Conservation (phyloP, 208 protist species). For the Trichomonas gallinae region DNA sequence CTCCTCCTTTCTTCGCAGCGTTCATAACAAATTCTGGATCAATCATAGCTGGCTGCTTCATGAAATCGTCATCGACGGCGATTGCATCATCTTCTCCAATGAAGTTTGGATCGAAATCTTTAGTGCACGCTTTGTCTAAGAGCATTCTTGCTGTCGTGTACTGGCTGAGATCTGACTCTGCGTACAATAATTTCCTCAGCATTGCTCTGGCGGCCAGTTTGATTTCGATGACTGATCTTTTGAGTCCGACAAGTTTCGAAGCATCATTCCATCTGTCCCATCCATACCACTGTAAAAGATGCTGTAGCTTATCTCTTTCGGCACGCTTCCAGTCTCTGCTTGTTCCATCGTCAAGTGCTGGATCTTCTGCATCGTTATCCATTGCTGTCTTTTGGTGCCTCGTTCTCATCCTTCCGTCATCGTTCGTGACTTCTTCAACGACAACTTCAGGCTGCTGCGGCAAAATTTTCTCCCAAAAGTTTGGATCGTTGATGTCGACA, state of each 20-base stretch:
- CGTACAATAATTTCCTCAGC: neutral
- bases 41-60: neutral
- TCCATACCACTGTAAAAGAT: neutral
- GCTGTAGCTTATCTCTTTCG: neutral
- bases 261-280: slow-evolving; percentile 17
- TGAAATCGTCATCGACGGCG: slow-evolving; percentile 1
- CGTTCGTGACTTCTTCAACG: neutral
- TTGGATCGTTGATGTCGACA: neutral
- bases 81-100: neutral
- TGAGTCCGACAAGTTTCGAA: neutral
- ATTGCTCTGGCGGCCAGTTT: neutral
- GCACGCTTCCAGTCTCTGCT: neutral
- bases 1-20: neutral
- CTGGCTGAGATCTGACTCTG: neutral
- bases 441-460: neutral
- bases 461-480: neutral
- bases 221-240: neutral
- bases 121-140: neutral
- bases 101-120: neutral
- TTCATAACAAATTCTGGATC: neutral
- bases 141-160: neutral
- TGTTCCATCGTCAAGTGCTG: neutral
- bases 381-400: neutral
- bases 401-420: slow-evolving; percentile 2
- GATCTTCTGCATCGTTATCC: neutral